Conservation (phyloP, 768 basidiomycete species). For the Lepiota brunneoincarnata region DNA sequence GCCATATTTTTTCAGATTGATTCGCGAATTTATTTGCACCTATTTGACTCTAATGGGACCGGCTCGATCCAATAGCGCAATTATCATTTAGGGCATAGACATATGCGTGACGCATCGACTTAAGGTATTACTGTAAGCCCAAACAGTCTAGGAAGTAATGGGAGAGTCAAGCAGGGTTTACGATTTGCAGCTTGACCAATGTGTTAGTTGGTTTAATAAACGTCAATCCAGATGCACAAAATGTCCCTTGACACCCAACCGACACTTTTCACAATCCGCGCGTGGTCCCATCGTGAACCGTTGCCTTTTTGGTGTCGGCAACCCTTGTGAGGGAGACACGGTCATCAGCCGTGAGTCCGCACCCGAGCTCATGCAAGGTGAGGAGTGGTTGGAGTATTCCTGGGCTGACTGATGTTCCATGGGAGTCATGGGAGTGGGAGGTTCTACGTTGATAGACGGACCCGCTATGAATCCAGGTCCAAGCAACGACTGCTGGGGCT, state of each 20-base stretch:
- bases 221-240: constrained; percentile 61
- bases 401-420: background rate
- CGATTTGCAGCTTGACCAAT: too few species aligned
- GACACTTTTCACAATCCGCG: constrained; percentile 65
- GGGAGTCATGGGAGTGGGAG: constrained; percentile 6
- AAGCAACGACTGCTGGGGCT: background rate
- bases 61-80: background rate
- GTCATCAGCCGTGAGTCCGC: background rate
- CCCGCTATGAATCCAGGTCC: constrained; percentile 1
- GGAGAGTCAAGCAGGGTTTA: too few species aligned
- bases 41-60: background rate
- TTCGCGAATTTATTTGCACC: constrained; percentile 4
- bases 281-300: constrained; percentile 72
- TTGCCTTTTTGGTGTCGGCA: constrained; percentile 30
- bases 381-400: background rate
- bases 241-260: constrained; percentile 65
- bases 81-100: background rate
- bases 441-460: constrained; percentile 10
- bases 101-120: too few species aligned
- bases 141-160: too few species aligned
- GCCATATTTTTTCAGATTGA: constrained; percentile 10
- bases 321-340: background rate
- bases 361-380: background rate
- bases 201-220: background rate
- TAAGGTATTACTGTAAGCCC: background rate